Base-by-base conservation (phyloP, 1,139 yeast species). In the Diutina neorugosa region DNA sequence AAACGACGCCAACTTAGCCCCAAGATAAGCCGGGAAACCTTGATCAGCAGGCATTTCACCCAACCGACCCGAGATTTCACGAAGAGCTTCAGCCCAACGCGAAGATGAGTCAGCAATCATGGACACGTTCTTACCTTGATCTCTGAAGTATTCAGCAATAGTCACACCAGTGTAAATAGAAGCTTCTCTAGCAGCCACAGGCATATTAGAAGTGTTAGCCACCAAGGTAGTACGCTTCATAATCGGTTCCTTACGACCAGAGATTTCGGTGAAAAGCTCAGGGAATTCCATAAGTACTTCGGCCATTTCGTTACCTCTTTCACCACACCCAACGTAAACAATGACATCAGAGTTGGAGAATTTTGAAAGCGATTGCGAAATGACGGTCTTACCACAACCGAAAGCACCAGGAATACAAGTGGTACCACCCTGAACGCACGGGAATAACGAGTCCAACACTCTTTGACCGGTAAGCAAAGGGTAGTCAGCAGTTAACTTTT, bases 11-110 rank as follows among this genome's bases (percentile, higher is more conserved):
- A 93, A 81, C 70, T 93, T 93, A 54, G 99, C 96, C 75, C 98
- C 98, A 70, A 93, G 81, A 69, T 94, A 93, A 55, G 99, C 99
- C 59, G 99, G 99, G 94, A 91, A 93, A 80, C 99, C 99, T 78
- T 94, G 98, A 76, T 93, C 99, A 58, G 99, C 99, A 68, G 99
- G 99, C 99, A 93, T 93, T 78, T 94, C 99, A 73, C 98, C 98
- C 70, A 93, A 79, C 80, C 99, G 95, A 82, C 99, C 99, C 54
- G 98, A 91, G 70, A 93, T 85, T 80, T 93, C 99, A 84, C 99
- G 90, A 69, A 93, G 81, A 57, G 99, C 99, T 76, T 93, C 99
- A 52, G 99, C 99, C 99, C 99, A 93, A 80, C 99, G 93, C 50
- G 98, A 91, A 42, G 98, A 91, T 7, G 98, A 93, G 71, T 93